Conservation (phyloP, 2,329 filamentous ascomycete species). For the Cercospora sp. region DNA sequence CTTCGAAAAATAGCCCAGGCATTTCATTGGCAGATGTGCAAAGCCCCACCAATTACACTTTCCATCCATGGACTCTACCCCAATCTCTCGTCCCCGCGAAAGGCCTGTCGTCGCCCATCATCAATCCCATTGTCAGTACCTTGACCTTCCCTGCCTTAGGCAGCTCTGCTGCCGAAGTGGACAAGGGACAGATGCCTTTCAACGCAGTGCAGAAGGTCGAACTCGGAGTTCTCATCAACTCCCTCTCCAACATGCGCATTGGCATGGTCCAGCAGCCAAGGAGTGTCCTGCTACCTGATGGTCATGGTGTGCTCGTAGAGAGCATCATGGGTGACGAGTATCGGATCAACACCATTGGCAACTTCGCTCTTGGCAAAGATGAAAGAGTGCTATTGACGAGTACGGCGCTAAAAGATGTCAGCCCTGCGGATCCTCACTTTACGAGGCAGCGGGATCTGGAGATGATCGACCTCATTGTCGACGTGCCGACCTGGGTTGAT, state of each 20-base stretch:
- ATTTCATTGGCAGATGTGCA: conserved; percentile 56
- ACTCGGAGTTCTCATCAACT: conserved; percentile 62
- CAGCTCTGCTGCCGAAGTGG: conserved; percentile 16
- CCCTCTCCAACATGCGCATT: conserved; percentile 61
- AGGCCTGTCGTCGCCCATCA: conserved; percentile 73
- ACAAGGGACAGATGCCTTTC: conserved; percentile 26
- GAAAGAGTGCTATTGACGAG: conserved; percentile 81
- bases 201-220: conserved; percentile 58
- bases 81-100: conserved; percentile 70
- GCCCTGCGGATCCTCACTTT: conserved; percentile 81
- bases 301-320: conserved; percentile 39
- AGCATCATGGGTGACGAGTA: conserved; percentile 53
- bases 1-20: conserved; percentile 52
- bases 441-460: conserved; percentile 72
- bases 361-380: conserved; percentile 78
- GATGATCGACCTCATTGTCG: conserved; percentile 72
- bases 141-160: conserved; percentile 62
- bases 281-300: conserved; percentile 40
- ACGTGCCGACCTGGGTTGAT: conserved; percentile 38
- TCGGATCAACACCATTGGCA: conserved; percentile 78
- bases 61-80: conserved; percentile 93
- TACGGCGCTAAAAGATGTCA: conserved; percentile 66
- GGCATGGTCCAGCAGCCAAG: conserved; percentile 67
- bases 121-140: conserved; percentile 69
- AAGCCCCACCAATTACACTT: conserved; percentile 74